Evolutionary conservation across 2,329 filamentous ascomycete species (phyloP).

Genomic region (Apiospora pterosperma): DNA sequence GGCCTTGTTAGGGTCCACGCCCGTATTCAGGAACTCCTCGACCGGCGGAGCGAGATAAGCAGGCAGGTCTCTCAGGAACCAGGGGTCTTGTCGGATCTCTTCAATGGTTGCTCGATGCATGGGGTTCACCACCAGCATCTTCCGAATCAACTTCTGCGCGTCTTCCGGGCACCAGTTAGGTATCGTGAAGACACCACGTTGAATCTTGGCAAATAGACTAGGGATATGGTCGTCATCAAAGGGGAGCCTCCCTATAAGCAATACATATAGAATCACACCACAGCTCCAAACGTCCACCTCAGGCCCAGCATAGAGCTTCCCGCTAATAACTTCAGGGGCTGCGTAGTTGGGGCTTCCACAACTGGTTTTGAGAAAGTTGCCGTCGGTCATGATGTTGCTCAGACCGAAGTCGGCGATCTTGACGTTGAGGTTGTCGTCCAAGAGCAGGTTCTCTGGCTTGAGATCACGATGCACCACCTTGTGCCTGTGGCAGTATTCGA

Average conservation of each 20-base stretch:
- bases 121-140: slow-evolving; percentile 93
- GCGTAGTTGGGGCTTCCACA: slow-evolving; percentile 98
- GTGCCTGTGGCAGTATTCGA: slow-evolving; percentile 98
- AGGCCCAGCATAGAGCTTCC: slow-evolving; percentile 93
- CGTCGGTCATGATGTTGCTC: slow-evolving; percentile 99
- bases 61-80: slow-evolving; percentile 87
- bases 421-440: slow-evolving; percentile 94
- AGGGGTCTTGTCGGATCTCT: slow-evolving; percentile 88
- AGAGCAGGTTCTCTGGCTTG: slow-evolving; percentile 93
- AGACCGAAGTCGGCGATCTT: slow-evolving; percentile 99
- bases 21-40: slow-evolving; percentile 90
- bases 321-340: slow-evolving; percentile 94
- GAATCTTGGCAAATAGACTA: slow-evolving; percentile 95
- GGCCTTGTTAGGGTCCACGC: slow-evolving; percentile 88
- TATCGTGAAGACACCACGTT: slow-evolving; percentile 87
- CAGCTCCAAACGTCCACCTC: slow-evolving; percentile 99
- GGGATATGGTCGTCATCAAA: slow-evolving; percentile 99
- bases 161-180: slow-evolving; percentile 87
- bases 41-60: slow-evolving; percentile 82
- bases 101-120: slow-evolving; percentile 91
- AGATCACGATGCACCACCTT: slow-evolving; percentile 98
- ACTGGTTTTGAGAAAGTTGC: slow-evolving; percentile 97
- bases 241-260: slow-evolving; percentile 78
- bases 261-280: slow-evolving; percentile 83
- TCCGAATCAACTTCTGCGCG: slow-evolving; percentile 77